phyloP scores from a whole-genome alignment of 805 yeast species.

The Sporopachydermia quercuum region DNA sequence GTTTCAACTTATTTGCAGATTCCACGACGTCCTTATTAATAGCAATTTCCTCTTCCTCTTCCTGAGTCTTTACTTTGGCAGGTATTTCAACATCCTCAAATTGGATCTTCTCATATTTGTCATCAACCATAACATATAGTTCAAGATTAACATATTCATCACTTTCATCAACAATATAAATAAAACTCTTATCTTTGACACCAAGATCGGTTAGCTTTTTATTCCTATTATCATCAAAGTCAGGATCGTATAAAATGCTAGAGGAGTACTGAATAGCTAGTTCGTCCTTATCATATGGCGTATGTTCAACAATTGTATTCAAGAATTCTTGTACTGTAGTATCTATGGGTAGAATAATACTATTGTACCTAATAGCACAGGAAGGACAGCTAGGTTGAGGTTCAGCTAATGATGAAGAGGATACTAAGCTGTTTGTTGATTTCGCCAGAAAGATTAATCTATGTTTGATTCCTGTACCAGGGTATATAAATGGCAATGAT shows the following conservation, averaged over 20 bases:
- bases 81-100: neutral
- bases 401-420: neutral
- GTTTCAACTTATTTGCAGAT: too few relatives aligned
- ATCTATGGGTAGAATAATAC: neutral
- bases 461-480: slow-evolving; percentile 10
- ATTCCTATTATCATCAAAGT: slow-evolving; percentile 65
- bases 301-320: slow-evolving; percentile 29
- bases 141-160: slow-evolving; percentile 52
- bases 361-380: neutral
- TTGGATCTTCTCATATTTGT: neutral
- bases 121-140: slow-evolving; percentile 29
- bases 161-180: slow-evolving; percentile 70
- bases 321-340: slow-evolving; percentile 38
- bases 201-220: slow-evolving; percentile 36
- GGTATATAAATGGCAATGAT: slow-evolving; percentile 35
- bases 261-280: slow-evolving; percentile 40
- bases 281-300: slow-evolving; percentile 42
- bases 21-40: too few relatives aligned
- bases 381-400: neutral
- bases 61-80: too few relatives aligned
- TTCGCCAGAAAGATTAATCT: slow-evolving; percentile 5
- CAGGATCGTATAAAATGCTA: slow-evolving; percentile 65
- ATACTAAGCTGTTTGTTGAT: neutral
- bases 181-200: slow-evolving; percentile 40
- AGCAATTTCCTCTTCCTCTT: too few relatives aligned